Evolutionary conservation across 2,329 filamentous ascomycete species (phyloP), one percentile per base, ranked within the genome.

Genomic region (Coniochaeta prunicola): DNA sequence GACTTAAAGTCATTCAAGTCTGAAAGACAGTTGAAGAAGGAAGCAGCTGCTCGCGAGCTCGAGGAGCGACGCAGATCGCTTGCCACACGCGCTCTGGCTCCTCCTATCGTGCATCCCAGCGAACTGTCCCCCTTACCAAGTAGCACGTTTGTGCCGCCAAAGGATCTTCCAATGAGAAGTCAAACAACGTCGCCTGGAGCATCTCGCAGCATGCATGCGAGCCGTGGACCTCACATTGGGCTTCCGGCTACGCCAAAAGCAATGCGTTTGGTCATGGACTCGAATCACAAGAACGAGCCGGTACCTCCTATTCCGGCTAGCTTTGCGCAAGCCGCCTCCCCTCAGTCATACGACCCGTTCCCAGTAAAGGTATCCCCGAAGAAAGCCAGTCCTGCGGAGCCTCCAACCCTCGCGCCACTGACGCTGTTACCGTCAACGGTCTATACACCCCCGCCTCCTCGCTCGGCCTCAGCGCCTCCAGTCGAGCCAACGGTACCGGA

Each of bases 191-290:
- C 89, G 61, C 83, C 85, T 1, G 79, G 74, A 4, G 71, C 75
- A 7, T 74, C 77, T 2, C 73, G 74, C 61, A 79, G 76, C 69
- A 81, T 82, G 70, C 80, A 79, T 61, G 76, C 77, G 15, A 72
- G 71, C 57, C 74, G 70, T 60, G 71, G 71, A 1, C 77, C 81
- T 1, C 80, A 83, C 6, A 81, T 93, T 57, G 92, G 92, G 0
- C 81, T 96, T n/a, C 92, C 93, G 15, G 91, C 92, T 2, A 97
- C 92, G 0, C 92, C 93, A 31, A 87, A 91, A 74, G 92, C 92
- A 1, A 96, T 97, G 92, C 85, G 89, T 21, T 85, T 96, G 1
- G 85, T 90, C 48, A 86, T 93, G 64, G 82, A 84, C 64, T 73
- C 79, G 2, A 81, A 86, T 59, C 76, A 79, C 45, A 76, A 74